Evolutionary conservation across 805 yeast species (phyloP), one percentile per base, ranked within the genome.

Genomic region (Sugiyamaella marilandica): DNA sequence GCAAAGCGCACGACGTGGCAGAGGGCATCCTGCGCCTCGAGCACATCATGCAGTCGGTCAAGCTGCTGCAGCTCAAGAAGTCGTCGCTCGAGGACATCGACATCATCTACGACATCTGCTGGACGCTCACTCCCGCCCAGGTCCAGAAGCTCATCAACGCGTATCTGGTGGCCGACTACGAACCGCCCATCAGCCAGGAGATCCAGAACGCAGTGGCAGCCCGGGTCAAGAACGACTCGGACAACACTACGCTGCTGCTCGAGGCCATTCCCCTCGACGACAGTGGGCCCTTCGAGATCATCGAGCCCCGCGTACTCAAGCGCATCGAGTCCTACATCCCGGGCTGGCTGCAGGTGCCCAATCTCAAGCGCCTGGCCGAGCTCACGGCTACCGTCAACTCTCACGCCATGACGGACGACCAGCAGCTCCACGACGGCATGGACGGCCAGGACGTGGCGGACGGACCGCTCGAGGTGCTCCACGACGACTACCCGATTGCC

Each of bases 41-140:
- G 57, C 97, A 91, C 66, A 76, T 94, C 65, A 78, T 90, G 60
- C 98, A 94, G 72, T 92, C 95, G 18, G 91, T 97, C 37, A 94
- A 94, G 73, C 76, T 94, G 55, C 74, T 94, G 65, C 99, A 94
- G 72, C 80, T 94, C 66, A 82, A 95, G 70, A 94, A 94, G 75
- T 85, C 84, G 62, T 85, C 95, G 32, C 79, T 83, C 35, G 95
- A 85, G 55, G 99, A 94, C 70, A 87, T 92, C 63, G 90, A 85
- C 59, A 87, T 92, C 54, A 84, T 94, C 59, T 89, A 87, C 73
- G 98, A 94, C 65, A 90, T 94, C 61, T 94, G 99, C 74, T 87
- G 91, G 75, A 85, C 92, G 11, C 79, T 94, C 73, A 87, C 85
- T 64, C 97, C 99, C 24, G 82, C 87, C n/a, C 99, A 94, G 75